Base-by-base conservation (phyloP, 306 rosid genomes). In the Ammopiptanthus mongolicus region DNA sequence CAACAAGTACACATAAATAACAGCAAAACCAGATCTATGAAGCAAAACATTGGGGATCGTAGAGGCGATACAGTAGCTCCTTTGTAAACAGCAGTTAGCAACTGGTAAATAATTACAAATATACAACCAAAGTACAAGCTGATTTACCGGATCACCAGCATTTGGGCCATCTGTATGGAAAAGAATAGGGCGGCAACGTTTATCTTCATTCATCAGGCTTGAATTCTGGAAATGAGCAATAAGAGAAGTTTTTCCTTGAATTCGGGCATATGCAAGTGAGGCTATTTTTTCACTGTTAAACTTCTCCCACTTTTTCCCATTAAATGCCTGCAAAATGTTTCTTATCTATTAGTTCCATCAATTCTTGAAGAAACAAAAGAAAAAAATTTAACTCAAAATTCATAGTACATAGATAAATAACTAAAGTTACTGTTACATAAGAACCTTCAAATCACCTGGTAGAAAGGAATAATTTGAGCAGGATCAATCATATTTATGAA, bases 271-370 rank as follows among this genome's bases (percentile, higher is more conserved):
- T n/a, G 95, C 90, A 68, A 89, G 88, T 56, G 86, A 71, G 63
- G 95, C 91, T 72, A 89, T 91, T 80, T 89, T 89, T 89, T 89
- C 95, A 73, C 95, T 89, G 76, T 89, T 89, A 39, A 89, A 89
- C 81, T 89, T 89, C 83, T 89, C 95, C 95, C 95, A 89, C 56
- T 87, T 89, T 69, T 89, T 89, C 37, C 95, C 95, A 80, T 89
- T 74, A 76, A 89, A 89, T 39, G 95, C 91, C 95, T 89, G 86
- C 76, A 85, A 8, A 23, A 69, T 44, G 37, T 15, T 61, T 19
- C 28, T 65, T 61, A 25, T 44, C 39, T n/a, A 31, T 51, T 51
- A 67, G 77, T 65, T 68, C 74, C 59, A 23, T 28, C 22, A 61
- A 36, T 11, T 18, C 39, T n/a, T 17, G 37, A 48, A 68, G 66